These are phyloP conservation scores for Elaeis guineensis DNA, from an alignment of 176 grass and related monocot species.

Conservation along the genomic window DNA sequence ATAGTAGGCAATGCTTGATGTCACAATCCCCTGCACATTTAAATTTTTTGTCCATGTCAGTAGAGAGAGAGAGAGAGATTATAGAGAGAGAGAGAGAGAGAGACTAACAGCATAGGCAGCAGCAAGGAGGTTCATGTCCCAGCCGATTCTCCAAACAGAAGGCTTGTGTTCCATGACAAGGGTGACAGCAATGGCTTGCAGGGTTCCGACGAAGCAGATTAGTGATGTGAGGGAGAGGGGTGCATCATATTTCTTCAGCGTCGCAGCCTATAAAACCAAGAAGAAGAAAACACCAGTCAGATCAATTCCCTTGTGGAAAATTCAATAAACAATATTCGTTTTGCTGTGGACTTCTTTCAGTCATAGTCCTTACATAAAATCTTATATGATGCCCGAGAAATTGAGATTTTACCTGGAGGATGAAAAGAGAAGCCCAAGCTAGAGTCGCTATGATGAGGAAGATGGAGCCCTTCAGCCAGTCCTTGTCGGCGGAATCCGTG, in stretches of 20 bases:
- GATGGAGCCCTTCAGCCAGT: constrained; percentile 15
- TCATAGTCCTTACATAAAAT: too few relatives aligned
- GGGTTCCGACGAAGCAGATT: constrained; percentile 7
- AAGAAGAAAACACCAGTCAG: not conserved
- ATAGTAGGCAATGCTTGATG: constrained; percentile 10
- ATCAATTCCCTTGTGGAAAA: not conserved
- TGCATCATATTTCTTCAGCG: constrained; percentile 2
- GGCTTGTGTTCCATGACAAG: constrained; percentile 14
- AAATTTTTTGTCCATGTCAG: too few relatives aligned
- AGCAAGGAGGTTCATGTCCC: constrained; percentile 18
- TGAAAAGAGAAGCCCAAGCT: constrained; percentile 13
- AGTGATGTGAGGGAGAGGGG: constrained; percentile 2
- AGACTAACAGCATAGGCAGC: constrained; percentile 16
- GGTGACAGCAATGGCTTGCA: constrained; percentile 15
- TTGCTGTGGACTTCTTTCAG: too few relatives aligned
- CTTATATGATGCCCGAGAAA: too few relatives aligned
- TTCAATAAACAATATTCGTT: too few relatives aligned
- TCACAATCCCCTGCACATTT: constrained; percentile 3
- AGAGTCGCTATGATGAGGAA: constrained; percentile 15
- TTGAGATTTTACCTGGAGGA: constrained; percentile 4
- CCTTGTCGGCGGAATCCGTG: not conserved
- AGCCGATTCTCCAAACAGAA: constrained; percentile 12
- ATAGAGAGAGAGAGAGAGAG: not conserved
- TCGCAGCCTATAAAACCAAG: constrained; percentile 3
- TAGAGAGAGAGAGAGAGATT: too few relatives aligned